Conservation (phyloP, 179 eudicot genomes). For the Corrigiola litoralis region DNA sequence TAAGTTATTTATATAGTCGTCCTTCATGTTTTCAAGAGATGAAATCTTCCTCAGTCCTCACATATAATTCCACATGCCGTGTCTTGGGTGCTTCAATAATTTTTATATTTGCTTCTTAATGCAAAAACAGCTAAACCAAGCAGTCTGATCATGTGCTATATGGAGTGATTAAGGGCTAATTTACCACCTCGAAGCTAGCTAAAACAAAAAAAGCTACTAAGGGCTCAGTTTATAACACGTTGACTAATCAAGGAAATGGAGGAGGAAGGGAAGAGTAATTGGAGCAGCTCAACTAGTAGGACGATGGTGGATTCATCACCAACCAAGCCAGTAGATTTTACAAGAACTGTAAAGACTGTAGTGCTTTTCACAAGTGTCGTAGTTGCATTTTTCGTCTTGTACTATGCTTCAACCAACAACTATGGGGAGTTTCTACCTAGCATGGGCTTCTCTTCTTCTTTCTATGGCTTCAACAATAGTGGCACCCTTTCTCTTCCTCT, state of each 20-base stretch:
- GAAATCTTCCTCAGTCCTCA: no score
- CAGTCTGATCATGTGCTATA: slow-evolving; percentile 1
- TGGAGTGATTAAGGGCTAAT: slow-evolving; percentile 9
- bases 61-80: neutral
- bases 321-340: neutral
- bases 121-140: neutral
- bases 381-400: slow-evolving; percentile 8
- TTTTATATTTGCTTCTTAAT: no score
- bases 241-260: slow-evolving; percentile 5
- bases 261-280: neutral
- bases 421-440: neutral
- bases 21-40: neutral
- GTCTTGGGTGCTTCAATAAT: neutral
- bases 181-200: slow-evolving; percentile 1
- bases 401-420: slow-evolving; percentile 4
- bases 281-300: neutral
- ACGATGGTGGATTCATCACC: neutral
- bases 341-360: slow-evolving; percentile 2
- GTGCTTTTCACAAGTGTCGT: neutral
- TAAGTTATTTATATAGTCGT: no score
- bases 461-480: neutral
- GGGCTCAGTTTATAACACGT: neutral
- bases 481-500: no score
- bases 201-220: neutral
- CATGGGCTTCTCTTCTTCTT: neutral